Conservation (phyloP, 2,329 filamentous ascomycete species). For the Hypomyces perniciosus region DNA sequence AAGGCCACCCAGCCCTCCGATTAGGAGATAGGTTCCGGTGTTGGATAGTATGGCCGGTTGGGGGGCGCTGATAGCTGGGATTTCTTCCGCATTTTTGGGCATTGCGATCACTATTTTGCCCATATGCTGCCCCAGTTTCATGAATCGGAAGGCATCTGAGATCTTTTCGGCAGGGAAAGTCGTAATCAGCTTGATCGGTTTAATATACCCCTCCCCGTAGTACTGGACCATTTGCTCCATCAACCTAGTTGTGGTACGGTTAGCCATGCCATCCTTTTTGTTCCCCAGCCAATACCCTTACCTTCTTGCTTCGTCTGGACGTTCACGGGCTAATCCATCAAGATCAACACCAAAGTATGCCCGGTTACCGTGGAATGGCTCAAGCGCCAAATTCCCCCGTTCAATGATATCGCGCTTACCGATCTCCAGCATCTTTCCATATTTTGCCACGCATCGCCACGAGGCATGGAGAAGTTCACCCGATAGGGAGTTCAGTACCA, state of each 20-base stretch:
- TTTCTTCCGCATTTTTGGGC: constrained; percentile 7
- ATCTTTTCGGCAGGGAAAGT: constrained; percentile 23
- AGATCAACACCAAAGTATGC: constrained; percentile 30
- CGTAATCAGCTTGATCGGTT: constrained; percentile 13
- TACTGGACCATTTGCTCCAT: constrained; percentile 3
- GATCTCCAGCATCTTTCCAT: constrained; percentile 42
- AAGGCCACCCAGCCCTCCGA: constrained; percentile 28
- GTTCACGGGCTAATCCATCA: constrained; percentile 13
- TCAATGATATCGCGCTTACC: constrained; percentile 31
- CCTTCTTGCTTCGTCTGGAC: constrained; percentile 3
- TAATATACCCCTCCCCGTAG: background rate
- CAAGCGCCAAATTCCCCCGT: constrained; percentile 38
- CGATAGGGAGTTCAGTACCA: constrained; percentile 36
- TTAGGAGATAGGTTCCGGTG: constrained; percentile 23
- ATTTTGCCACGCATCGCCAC: constrained; percentile 39
- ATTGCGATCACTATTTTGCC: constrained; percentile 34
- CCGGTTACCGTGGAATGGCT: constrained; percentile 33
- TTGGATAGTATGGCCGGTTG: too few relatives aligned
- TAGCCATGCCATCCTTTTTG: too few relatives aligned
- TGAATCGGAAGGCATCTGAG: constrained; percentile 34
- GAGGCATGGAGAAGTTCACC: constrained; percentile 36
- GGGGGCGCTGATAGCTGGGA: constrained; percentile 3
- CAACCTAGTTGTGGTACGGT: background rate
- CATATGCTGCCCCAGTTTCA: constrained; percentile 39
- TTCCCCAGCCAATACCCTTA: background rate